Conservation (phyloP, 2,329 filamentous ascomycete species). For the Aspergillus persii region DNA sequence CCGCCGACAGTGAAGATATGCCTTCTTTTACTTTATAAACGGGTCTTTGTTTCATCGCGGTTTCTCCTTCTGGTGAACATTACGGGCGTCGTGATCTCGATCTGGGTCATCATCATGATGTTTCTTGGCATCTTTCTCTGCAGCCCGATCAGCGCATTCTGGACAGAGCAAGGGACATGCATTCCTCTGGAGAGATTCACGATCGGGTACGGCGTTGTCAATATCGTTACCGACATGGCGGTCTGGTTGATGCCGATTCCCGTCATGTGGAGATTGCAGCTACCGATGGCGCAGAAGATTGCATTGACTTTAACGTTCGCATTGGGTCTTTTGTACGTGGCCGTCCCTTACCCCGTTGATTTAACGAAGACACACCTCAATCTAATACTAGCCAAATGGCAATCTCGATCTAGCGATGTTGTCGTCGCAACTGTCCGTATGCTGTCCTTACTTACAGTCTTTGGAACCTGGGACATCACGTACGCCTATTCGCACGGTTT, state of each 20-base stretch:
- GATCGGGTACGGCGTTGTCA: not conserved
- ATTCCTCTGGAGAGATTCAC: not conserved
- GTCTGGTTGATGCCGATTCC: slow-evolving; percentile 4
- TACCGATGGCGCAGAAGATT: not conserved
- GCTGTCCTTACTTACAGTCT: not conserved
- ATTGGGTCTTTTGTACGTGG: not conserved
- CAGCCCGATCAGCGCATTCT: slow-evolving; percentile 2
- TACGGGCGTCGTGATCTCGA: not conserved
- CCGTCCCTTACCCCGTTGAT: no score
- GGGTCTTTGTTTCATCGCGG: not conserved
- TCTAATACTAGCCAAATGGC: not conserved
- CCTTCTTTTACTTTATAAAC: not conserved
- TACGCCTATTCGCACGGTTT: not conserved
- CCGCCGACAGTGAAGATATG: slow-evolving; percentile 1
- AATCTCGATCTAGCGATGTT: not conserved
- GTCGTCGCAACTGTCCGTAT: not conserved
- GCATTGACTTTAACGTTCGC: not conserved
- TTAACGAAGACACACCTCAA: not conserved
- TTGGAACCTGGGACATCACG: not conserved
- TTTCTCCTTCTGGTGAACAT: not conserved
- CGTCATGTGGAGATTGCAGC: slow-evolving; percentile 3
- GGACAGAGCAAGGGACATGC: not conserved
- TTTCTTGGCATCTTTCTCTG: not conserved
- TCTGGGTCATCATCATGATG: not conserved
- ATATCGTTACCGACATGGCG: not conserved